phyloP scores from a whole-genome alignment of 2,329 filamentous ascomycete genomes.

The Dendryphion nanum region DNA sequence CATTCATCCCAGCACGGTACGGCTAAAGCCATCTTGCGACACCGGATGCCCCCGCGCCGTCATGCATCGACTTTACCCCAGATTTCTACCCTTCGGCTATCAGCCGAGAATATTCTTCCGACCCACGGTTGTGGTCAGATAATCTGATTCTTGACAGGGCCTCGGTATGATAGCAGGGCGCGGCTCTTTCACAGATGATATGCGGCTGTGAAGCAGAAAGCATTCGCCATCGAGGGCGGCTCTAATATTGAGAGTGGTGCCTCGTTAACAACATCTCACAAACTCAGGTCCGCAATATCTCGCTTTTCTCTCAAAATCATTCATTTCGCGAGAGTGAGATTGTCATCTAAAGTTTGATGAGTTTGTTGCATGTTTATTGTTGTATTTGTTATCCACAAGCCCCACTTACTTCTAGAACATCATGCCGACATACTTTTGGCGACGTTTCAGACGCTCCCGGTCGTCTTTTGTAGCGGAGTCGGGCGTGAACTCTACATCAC shows the following conservation, averaged over 20 bases:
- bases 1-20: constrained; percentile 7
- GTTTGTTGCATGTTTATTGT: constrained; percentile 1
- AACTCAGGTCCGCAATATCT: no score
- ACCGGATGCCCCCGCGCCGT: constrained; percentile 11
- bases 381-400: constrained; percentile 1
- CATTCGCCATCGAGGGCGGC: constrained; percentile 9
- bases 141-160: constrained; percentile 3
- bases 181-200: constrained; percentile 16
- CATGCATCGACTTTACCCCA: constrained; percentile 26
- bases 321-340: no score
- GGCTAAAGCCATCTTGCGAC: constrained; percentile 23
- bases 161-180: constrained; percentile 9
- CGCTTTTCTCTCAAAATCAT: no score
- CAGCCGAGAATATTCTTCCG: constrained; percentile 10
- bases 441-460: constrained; percentile 9
- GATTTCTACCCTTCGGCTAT: constrained; percentile 14
- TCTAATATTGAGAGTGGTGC: constrained; percentile 12
- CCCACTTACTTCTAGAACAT: constrained; percentile 4
- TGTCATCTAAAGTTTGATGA: no score
- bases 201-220: constrained; percentile 18
- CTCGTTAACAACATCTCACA: no score
- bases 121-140: constrained; percentile 1
- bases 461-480: constrained; percentile 5
- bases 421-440: constrained; percentile 11
- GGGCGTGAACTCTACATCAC: constrained; percentile 10